A percentile compares a stretch with the other conserved stretches of the same genome.
Conservation (phyloP, 2,329 filamentous ascomycete genomes). For the Diaporthe eres region DNA sequence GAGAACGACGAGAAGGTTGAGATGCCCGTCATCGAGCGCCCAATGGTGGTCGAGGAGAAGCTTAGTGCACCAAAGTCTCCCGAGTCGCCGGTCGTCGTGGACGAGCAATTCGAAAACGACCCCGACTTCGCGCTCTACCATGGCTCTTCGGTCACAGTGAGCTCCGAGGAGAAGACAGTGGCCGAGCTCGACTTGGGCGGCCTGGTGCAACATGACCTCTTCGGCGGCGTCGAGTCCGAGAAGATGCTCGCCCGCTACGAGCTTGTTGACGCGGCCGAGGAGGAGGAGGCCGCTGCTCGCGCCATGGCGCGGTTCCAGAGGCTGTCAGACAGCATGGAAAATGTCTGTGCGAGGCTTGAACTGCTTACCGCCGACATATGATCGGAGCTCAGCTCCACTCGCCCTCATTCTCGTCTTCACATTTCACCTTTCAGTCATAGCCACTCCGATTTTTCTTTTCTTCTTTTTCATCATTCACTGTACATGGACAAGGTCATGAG, state of each 20-base stretch:
- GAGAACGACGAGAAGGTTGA: conserved; percentile 69
- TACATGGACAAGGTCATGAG: conserved; percentile 33
- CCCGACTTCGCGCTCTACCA: conserved; percentile 74
- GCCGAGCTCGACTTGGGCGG: conserved; percentile 60
- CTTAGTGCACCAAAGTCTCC: conserved; percentile 48
- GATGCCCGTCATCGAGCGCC: conserved; percentile 64
- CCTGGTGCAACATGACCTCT: conserved; percentile 58
- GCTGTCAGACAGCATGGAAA: conserved; percentile 58
- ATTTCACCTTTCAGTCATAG: conserved; percentile 27
- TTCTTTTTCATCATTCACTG: conserved; percentile 33
- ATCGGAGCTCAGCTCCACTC: conserved; percentile 1
- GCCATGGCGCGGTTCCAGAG: conserved; percentile 66
- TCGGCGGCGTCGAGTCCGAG: conserved; percentile 71
- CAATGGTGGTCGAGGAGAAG: conserved; percentile 52
- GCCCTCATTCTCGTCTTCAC: background rate
- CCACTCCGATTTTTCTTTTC: conserved; percentile 13
- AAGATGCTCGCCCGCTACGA: conserved; percentile 76
- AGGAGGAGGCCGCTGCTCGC: conserved; percentile 59
- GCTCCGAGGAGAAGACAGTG: conserved; percentile 46
- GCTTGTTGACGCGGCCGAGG: conserved; percentile 71
- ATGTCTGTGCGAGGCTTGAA: conserved; percentile 55
- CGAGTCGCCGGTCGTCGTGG: conserved; percentile 51
- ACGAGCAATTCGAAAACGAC: conserved; percentile 74
- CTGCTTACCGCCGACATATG: conserved; percentile 51
- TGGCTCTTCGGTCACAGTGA: conserved; percentile 52